Base-by-base conservation (phyloP, 345 rosid species). In the Rhizophora apiculata region DNA sequence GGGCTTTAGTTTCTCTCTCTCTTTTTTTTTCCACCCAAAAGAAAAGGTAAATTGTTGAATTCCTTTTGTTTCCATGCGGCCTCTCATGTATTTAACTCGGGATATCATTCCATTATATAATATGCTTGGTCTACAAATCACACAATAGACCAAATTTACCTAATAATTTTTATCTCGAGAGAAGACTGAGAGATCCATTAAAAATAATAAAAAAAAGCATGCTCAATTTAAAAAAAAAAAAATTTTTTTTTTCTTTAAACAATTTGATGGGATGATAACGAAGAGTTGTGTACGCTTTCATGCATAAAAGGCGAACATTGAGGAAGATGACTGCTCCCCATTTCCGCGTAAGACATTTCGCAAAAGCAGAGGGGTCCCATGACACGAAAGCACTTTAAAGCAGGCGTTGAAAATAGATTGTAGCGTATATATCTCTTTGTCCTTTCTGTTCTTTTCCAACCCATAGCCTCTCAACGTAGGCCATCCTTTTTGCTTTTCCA, bases 321-420 rank as follows among this genome's bases (percentile, higher is more conserved):
- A 43, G 22, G 68, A 74, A 77, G 75, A 67, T 66, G 10, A 74
- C 51, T 72, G 73, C 72, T 32, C 70, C 26, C 60, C 49, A 67
- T 56, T 66, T 21, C 18, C 85, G 82, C 77, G 64, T 68, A 79
- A 85, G 85, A 83, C 87, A 82, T 57, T 48, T 82, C 76, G 32
- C 63, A 31, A 76, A 83, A 79, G 70, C 71, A 71, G 54, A 7
- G 13, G 72, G 85, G 82, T 43, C 83, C 83, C 84, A 73, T 70
- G 82, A 83, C 13, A 71, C 2, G 80, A 78, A 73, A 75, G 71
- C 82, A 83, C 74, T 71, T 31, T 65, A 76, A 77, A 81, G 82
- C 69, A 67, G 39, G 66, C 51, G 53, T 70, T 76, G 82, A 70
- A 82, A 73, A 65, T 34, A 56, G 60, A 69, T 68, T 67, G 64